Base-by-base conservation (phyloP, 176 grass and related monocot species). In the Oryza glumipatula region DNA sequence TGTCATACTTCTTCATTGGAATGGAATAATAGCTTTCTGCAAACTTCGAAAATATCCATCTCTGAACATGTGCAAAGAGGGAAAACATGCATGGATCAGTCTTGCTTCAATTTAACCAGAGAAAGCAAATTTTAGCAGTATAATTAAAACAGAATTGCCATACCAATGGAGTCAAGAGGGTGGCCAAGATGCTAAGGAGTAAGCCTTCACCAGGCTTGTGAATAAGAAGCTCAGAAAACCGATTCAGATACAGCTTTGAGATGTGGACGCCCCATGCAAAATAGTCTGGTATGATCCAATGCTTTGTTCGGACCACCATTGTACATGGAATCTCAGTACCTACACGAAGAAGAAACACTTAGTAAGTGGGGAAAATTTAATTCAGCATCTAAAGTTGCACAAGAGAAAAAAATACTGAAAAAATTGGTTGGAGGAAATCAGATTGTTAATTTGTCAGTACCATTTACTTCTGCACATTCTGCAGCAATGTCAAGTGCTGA, bases 1-100 rank as follows among this genome's bases (percentile, higher is more conserved):
- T 92, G 32, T 8, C 84, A 19, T 86, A 84, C 45, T 90, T 92
- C 46, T 79, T 79, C 80, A 94, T 89, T 19, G 78, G 87, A 45
- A 86, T 90, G 14, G 35, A 71, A 75, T 88, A 88, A 74, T 92
- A 92, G 71, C 87, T 92, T 82, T 94, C 87, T 23, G 87, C 82
- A 74, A 92, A 87, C 39, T 72, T 92, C 15, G 89, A 90, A 67
- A 94, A 70, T 43, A 88, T 24, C 87, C 89, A 90, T 9, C 74
- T 83, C 84, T 91, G 44, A 5, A 45, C 52, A 72, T 32, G 4
- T n/a, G 9, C 3, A 84, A 11, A 65, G 4, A 84, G 17, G 3
- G 73, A 72, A 39, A 48, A 0, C 36, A 19, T 74, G 14, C 39
- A 41, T 41, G 39, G 13, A 15, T 1, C 7, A 11, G 4, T 68